Conservation (phyloP, 768 basidiomycete species). For the Agrocybe pediades region DNA sequence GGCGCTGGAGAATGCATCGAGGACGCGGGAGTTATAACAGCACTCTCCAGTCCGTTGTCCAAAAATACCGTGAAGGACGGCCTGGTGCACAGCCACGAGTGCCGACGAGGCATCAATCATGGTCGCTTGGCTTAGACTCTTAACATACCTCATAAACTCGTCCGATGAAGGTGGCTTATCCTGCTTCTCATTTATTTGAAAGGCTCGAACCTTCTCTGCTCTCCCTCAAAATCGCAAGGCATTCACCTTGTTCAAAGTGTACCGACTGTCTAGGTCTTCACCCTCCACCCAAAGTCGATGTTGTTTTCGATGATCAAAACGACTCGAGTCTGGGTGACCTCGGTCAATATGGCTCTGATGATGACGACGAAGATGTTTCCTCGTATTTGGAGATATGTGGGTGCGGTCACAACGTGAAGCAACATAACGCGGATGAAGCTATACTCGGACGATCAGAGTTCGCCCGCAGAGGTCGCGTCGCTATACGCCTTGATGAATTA, state of each 20-base stretch:
- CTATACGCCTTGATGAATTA: conserved; percentile 79
- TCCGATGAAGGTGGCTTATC: conserved; percentile 65
- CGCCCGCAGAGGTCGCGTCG: conserved; percentile 70
- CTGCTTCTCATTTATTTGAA: conserved; percentile 53
- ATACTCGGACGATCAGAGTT: conserved; percentile 64
- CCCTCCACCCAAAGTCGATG: conserved; percentile 58
- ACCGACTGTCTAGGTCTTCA: conserved; percentile 68
- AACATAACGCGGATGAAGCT: conserved; percentile 68
- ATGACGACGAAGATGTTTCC: conserved; percentile 62
- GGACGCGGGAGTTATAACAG: background rate
- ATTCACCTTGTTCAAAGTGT: conserved; percentile 72
- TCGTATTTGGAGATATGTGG: conserved; percentile 62
- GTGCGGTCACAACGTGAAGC: conserved; percentile 66
- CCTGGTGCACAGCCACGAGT: background rate
- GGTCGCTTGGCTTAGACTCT: background rate
- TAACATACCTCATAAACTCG: conserved; percentile 6
- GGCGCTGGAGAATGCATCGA: background rate
- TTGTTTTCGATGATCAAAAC: conserved; percentile 57
- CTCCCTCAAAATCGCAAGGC: conserved; percentile 81
- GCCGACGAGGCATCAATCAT: background rate
- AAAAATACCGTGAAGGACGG: background rate
- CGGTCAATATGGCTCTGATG: conserved; percentile 72
- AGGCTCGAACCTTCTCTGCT: conserved; percentile 51
- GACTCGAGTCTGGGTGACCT: conserved; percentile 55
- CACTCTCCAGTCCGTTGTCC: background rate